Conservation (phyloP, 1,139 yeast genomes). For the Pichia sp. region DNA sequence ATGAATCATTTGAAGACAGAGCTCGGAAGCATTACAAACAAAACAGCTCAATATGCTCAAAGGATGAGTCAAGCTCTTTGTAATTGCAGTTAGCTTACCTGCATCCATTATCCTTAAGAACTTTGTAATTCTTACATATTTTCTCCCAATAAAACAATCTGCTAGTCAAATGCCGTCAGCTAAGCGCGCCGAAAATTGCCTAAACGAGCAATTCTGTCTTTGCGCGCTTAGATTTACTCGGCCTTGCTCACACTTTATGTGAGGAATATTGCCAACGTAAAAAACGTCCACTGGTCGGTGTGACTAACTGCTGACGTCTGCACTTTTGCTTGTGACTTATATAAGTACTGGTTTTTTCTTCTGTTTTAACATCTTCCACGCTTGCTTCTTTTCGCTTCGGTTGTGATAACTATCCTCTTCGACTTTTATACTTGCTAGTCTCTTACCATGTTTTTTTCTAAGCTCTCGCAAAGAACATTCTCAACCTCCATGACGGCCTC, state of each 20-base stretch:
- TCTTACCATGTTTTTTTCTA: constrained; percentile 11
- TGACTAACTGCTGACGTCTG: neutral
- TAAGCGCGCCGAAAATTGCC: constrained; percentile 14
- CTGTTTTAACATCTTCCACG: neutral
- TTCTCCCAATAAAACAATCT: too few relatives aligned
- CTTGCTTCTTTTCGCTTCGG: neutral
- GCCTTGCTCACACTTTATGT: neutral
- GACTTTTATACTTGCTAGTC: neutral
- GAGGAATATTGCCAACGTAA: neutral
- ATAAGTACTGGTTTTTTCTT: neutral
- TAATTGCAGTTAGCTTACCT: neutral
- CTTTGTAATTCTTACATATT: too few relatives aligned
- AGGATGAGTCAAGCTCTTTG: neutral
- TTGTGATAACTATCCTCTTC: neutral
- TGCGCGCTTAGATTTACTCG: constrained; percentile 11
- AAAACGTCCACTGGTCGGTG: neutral
- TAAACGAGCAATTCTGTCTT: constrained; percentile 6
- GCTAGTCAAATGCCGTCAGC: neutral
- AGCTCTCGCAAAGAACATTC: constrained; percentile 20
- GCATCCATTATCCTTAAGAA: neutral
- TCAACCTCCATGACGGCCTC: constrained; percentile 23
- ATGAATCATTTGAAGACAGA: neutral
- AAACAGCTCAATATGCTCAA: neutral
- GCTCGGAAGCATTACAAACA: neutral
- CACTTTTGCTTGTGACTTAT: neutral